These are phyloP conservation scores for Rhinocladiella mackenziei DNA, from an alignment of 2,329 filamentous ascomycete species.

Conservation along the genomic window DNA sequence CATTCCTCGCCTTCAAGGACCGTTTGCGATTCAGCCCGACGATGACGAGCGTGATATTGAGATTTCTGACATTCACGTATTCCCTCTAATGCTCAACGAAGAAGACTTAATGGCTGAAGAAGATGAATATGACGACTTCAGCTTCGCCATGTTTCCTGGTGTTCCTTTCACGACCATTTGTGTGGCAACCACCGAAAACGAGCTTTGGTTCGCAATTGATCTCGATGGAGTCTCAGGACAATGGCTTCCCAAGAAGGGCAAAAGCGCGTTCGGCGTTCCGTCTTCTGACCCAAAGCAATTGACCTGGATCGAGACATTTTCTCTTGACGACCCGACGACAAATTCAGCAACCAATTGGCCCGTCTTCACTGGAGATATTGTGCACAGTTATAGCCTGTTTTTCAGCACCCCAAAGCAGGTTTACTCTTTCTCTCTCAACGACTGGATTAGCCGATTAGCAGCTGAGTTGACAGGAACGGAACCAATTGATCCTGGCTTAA, in stretches of 20 bases:
- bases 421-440: conserved; percentile 52
- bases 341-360: conserved; percentile 41
- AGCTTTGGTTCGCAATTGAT: conserved; percentile 58
- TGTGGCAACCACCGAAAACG: conserved; percentile 52
- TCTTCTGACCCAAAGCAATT: conserved; percentile 42
- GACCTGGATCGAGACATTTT: conserved; percentile 43
- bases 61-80: conserved; percentile 58
- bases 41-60: conserved; percentile 52
- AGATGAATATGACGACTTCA: conserved; percentile 43
- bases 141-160: conserved; percentile 41
- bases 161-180: conserved; percentile 57
- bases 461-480: conserved; percentile 45
- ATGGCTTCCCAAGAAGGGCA: conserved; percentile 54
- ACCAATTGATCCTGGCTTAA: conserved; percentile 47
- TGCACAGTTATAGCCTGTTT: conserved; percentile 57
- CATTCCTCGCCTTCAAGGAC: conserved; percentile 59
- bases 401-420: conserved; percentile 54
- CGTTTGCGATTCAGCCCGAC: conserved; percentile 52
- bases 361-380: conserved; percentile 53
- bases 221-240: conserved; percentile 59
- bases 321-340: conserved; percentile 34
- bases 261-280: conserved; percentile 41
- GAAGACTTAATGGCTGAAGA: conserved; percentile 51
- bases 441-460: conserved; percentile 56
- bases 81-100: conserved; percentile 50